phyloP scores from a whole-genome alignment of 2,329 filamentous ascomycete species.

The Drechslerella stenobrocha region DNA sequence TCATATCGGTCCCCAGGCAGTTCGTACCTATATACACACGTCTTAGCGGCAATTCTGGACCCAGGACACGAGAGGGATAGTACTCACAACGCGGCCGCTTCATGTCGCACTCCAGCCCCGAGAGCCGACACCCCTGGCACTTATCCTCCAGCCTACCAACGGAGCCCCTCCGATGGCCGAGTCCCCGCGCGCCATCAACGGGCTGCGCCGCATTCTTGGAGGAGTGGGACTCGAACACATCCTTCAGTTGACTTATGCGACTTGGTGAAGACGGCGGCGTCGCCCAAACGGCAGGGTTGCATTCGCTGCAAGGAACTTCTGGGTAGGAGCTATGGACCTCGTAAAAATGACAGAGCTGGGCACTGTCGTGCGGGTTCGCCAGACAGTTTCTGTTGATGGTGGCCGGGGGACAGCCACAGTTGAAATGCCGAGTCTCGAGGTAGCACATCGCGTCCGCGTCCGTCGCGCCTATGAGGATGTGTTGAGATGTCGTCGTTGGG shows the following conservation, averaged over 20 bases:
- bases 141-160: conserved; percentile 46
- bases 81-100: conserved; percentile 45
- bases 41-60: too few species aligned
- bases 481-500: conserved; percentile 3
- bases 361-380: conserved; percentile 28
- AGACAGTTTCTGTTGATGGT: conserved; percentile 30
- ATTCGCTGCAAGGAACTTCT: conserved; percentile 26
- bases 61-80: background rate
- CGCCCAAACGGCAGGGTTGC: conserved; percentile 17
- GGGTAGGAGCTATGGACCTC: conserved; percentile 19
- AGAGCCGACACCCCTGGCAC: conserved; percentile 34
- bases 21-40: too few species aligned
- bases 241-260: conserved; percentile 40
- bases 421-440: conserved; percentile 40
- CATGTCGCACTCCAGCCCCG: conserved; percentile 36
- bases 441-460: conserved; percentile 23
- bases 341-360: conserved; percentile 25
- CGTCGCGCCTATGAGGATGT: background rate
- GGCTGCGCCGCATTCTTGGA: conserved; percentile 20
- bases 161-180: conserved; percentile 32
- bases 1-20: conserved; percentile 30
- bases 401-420: conserved; percentile 36
- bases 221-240: conserved; percentile 37
- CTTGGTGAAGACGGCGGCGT: conserved; percentile 41
- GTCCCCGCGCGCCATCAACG: conserved; percentile 23